phyloP scores from a whole-genome alignment of 495 filamentous ascomycete genomes.

The Podospora australis region DNA sequence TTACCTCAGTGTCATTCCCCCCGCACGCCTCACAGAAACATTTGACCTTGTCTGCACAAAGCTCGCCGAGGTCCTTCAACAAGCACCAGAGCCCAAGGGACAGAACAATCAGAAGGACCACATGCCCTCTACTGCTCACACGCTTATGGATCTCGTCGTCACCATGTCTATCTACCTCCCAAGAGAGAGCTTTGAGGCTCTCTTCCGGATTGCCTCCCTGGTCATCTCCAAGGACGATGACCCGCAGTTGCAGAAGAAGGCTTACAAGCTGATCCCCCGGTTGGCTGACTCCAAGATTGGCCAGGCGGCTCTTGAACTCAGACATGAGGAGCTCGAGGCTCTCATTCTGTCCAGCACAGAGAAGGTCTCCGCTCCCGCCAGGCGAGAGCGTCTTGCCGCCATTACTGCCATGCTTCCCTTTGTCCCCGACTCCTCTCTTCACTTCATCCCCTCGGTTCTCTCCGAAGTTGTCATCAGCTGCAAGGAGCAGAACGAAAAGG shows the following conservation, averaged over 20 bases:
- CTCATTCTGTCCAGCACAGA: conserved; percentile 70
- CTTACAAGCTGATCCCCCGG: conserved; percentile 92
- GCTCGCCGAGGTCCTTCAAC: conserved; percentile 69
- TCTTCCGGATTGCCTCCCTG: conserved; percentile 76
- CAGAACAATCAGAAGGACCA: conserved; percentile 53
- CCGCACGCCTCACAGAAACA: conserved; percentile 72
- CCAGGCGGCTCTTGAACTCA: conserved; percentile 59
- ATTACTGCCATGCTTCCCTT: conserved; percentile 71
- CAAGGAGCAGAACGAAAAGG: conserved; percentile 96
- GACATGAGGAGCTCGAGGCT: conserved; percentile 67
- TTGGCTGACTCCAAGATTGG: conserved; percentile 75
- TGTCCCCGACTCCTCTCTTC: conserved; percentile 65
- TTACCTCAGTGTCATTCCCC: conserved; percentile 76
- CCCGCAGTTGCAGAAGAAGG: conserved; percentile 97
- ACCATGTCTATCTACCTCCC: conserved; percentile 92
- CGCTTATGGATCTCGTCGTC: conserved; percentile 91
- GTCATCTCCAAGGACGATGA: conserved; percentile 73
- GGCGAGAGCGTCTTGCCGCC: conserved; percentile 76
- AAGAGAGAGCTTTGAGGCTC: conserved; percentile 64
- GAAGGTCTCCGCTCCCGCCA: conserved; percentile 75
- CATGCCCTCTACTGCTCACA: conserved; percentile 91
- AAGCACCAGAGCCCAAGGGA: conserved; percentile 44
- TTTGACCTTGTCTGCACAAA: conserved; percentile 78
- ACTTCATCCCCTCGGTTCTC: conserved; percentile 87
- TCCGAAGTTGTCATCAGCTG: conserved; percentile 90